Percentiles rank a stretch among this genome's conserved stretches.
Conservation (phyloP, 2,329 filamentous ascomycete genomes). For the Sordariomycetes sp. region DNA sequence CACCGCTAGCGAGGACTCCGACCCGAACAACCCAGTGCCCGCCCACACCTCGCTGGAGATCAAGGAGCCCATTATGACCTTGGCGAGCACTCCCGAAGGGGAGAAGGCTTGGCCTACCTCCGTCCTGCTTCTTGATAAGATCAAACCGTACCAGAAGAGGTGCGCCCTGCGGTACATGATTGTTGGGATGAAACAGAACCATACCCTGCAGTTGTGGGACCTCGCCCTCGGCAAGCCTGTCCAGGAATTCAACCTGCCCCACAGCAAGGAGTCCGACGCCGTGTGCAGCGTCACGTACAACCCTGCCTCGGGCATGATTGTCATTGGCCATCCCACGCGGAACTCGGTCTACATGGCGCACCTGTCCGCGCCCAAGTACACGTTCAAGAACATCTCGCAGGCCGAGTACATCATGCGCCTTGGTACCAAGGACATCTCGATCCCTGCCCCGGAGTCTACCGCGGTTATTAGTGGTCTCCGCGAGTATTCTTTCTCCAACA, state of each 20-base stretch:
- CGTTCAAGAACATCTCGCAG: slow-evolving; percentile 71
- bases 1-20: slow-evolving; percentile 37
- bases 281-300: slow-evolving; percentile 97
- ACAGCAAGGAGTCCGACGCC: slow-evolving; percentile 93
- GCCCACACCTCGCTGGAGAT: slow-evolving; percentile 59
- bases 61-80: slow-evolving; percentile 74
- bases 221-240: slow-evolving; percentile 89
- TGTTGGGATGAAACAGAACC: slow-evolving; percentile 97
- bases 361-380: slow-evolving; percentile 88
- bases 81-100: slow-evolving; percentile 73
- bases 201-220: slow-evolving; percentile 97
- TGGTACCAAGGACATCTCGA: slow-evolving; percentile 56
- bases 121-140: slow-evolving; percentile 90
- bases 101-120: slow-evolving; percentile 98
- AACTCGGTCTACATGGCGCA: slow-evolving; percentile 98
- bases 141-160: slow-evolving; percentile 82
- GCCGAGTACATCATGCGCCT: slow-evolving; percentile 78
- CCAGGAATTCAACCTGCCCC: slow-evolving; percentile 92
- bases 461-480: slow-evolving; percentile 95
- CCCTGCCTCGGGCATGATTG: slow-evolving; percentile 81
- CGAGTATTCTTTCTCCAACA: slow-evolving; percentile 84
- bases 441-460: slow-evolving; percentile 84
- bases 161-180: slow-evolving; percentile 90
- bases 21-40: slow-evolving; percentile 39
- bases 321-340: slow-evolving; percentile 89